Base-by-base conservation (phyloP, 2,329 filamentous ascomycete genomes). In the Pleomassaria siparia region DNA sequence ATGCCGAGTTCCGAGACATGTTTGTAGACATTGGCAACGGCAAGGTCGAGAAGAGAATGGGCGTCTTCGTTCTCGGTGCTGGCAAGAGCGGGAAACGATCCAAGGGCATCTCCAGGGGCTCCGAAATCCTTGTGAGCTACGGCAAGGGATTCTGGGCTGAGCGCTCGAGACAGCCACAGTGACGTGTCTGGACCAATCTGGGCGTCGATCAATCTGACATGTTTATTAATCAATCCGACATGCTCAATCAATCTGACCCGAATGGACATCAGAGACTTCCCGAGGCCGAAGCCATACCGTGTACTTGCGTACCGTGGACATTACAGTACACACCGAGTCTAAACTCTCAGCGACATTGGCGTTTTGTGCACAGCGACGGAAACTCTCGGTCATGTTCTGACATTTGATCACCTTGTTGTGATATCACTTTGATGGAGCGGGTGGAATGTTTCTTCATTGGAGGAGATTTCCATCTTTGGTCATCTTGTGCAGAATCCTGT, bases 121-220 rank as follows among this genome's bases (percentile, higher is more conserved):
- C 78, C 47, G 78, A 81, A 62, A 74, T 81, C 35, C 63, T 80
- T 22, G 70, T 81, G n/a, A 78, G 71, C 54, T 81, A 81, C 56
- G 78, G 78, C 24, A 79, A 80, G 56, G 75, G 74, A 0, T 78
- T 77, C 46, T 78, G 76, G 76, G 68, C 63, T 47, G 70, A 72
- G 54, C 67, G 72, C 18, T 9, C 4, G 20, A 42, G 33, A 35
- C 16, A 10, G 7, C 7, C 33, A 25, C 22, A 36, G 22, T 43
- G 18, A 30, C 11, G 28, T 26, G n/a, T n/a, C n/a, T n/a, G n/a
- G n/a, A n/a, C n/a, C n/a, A n/a, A n/a, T n/a, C n/a, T n/a, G n/a
- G n/a, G n/a, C n/a, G n/a, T n/a, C n/a, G n/a, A n/a, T n/a, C n/a
- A n/a, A n/a, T n/a, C n/a, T n/a, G n/a, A n/a, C n/a, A n/a, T n/a